Evolutionary conservation across 345 rosid species (phyloP).

Genomic region (Ceriops zippeliana): DNA sequence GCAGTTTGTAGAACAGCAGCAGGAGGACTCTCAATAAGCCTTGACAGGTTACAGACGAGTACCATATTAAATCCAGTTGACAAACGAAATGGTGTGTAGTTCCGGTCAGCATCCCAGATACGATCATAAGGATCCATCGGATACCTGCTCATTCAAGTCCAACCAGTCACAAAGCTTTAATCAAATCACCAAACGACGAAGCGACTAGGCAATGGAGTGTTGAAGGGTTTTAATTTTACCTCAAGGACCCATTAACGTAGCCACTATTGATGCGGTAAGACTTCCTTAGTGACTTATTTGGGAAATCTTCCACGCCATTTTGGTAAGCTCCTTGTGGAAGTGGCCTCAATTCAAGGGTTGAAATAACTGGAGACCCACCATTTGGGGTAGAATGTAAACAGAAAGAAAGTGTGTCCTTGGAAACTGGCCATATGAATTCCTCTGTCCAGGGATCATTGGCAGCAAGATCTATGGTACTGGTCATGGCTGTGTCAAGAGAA

Average conservation of each 20-base stretch:
- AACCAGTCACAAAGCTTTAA: neutral
- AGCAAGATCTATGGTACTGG: conserved; percentile 53
- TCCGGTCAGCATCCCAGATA: conserved; percentile 74
- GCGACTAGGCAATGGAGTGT: neutral
- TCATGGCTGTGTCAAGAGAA: conserved; percentile 64
- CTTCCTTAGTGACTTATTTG: conserved; percentile 49
- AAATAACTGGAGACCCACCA: conserved; percentile 67
- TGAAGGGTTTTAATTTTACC: conserved; percentile 30
- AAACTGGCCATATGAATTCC: conserved; percentile 63
- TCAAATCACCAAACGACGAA: neutral
- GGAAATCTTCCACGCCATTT: conserved; percentile 38
- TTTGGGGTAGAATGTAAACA: conserved; percentile 50
- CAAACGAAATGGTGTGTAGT: conserved; percentile 53
- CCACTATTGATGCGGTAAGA: conserved; percentile 66
- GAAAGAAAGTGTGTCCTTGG: conserved; percentile 45
- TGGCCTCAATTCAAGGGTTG: conserved; percentile 73
- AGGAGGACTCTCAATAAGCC: conserved; percentile 59
- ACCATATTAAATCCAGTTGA: conserved; percentile 41
- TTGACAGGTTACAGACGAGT: conserved; percentile 33
- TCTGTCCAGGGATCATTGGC: conserved; percentile 72
- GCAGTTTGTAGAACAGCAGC: conserved; percentile 68
- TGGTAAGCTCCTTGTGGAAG: conserved; percentile 71
- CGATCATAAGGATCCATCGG: conserved; percentile 81
- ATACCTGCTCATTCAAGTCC: conserved; percentile 47
- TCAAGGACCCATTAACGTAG: conserved; percentile 50